A percentile compares a stretch with the other conserved stretches of the same genome.
Conservation (phyloP, 2,329 filamentous ascomycete species). For the Volutella citrinella region DNA sequence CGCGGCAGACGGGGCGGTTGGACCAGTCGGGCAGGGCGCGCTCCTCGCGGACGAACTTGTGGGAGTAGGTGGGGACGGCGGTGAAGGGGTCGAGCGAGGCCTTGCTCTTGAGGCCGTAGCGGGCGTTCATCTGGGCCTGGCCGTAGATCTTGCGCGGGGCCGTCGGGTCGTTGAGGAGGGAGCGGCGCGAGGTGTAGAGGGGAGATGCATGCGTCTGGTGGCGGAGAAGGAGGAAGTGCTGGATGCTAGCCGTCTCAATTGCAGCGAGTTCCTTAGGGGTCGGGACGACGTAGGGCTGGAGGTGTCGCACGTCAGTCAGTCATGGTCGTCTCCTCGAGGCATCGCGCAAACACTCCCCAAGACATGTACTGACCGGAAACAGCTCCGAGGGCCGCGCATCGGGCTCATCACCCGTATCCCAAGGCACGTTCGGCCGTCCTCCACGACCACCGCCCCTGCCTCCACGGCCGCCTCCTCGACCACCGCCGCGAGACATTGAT, state of each 20-base stretch:
- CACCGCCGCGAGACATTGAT: conserved; percentile 49
- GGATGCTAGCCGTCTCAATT: conserved; percentile 46
- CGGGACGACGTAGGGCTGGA: conserved; percentile 49
- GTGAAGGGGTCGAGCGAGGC: conserved; percentile 57
- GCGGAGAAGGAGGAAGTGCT: conserved; percentile 53
- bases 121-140: conserved; percentile 56
- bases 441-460: conserved; percentile 46
- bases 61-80: conserved; percentile 56
- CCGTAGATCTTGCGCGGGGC: conserved; percentile 46
- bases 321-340: neutral
- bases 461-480: conserved; percentile 50
- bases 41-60: conserved; percentile 50
- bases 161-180: conserved; percentile 37
- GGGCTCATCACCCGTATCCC: conserved; percentile 52
- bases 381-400: conserved; percentile 57
- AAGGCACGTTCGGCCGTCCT: conserved; percentile 47
- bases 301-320: conserved; percentile 6
- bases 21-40: conserved; percentile 54
- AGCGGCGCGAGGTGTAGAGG: conserved; percentile 55
- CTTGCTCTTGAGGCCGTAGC: conserved; percentile 52
- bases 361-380: conserved; percentile 56
- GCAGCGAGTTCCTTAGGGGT: conserved; percentile 40
- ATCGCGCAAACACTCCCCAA: neutral
- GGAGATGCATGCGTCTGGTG: conserved; percentile 53
- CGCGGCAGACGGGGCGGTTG: conserved; percentile 46